phyloP scores from a whole-genome alignment of 2,329 filamentous ascomycete genomes.

The Colletotrichum spinosum region DNA sequence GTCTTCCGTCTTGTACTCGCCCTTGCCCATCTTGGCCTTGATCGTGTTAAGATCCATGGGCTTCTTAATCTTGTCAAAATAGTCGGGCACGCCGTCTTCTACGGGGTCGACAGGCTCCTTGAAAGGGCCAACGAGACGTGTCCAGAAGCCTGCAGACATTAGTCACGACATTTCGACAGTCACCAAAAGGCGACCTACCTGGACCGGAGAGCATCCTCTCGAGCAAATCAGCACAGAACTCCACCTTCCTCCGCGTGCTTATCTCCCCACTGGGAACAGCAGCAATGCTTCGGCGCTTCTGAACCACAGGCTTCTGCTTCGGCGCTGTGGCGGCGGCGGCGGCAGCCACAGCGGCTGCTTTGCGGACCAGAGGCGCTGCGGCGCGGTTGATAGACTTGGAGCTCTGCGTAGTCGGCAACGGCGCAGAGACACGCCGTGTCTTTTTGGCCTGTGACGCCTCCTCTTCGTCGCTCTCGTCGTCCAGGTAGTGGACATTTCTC shows the following conservation, averaged over 20 bases:
- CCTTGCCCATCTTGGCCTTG: conserved; percentile 68
- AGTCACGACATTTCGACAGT: conserved; percentile 12
- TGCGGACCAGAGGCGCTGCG: conserved; percentile 43
- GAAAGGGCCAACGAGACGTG: conserved; percentile 72
- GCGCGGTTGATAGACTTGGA: conserved; percentile 19
- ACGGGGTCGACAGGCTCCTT: conserved; percentile 68
- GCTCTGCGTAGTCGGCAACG: conserved; percentile 38
- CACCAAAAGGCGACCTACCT: conserved; percentile 51
- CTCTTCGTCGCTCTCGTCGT: conserved; percentile 56
- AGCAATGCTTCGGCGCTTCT: conserved; percentile 49
- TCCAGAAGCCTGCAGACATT: conserved; percentile 69
- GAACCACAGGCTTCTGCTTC: conserved; percentile 45
- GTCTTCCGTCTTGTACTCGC: conserved; percentile 62
- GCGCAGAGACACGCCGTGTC: conserved; percentile 57
- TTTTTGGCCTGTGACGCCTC: conserved; percentile 48
- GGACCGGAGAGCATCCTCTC: conserved; percentile 72
- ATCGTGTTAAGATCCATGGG: conserved; percentile 73
- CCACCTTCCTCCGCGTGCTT: conserved; percentile 55
- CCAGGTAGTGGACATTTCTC: conserved; percentile 64
- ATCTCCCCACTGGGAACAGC: conserved; percentile 40
- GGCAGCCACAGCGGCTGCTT: conserved; percentile 36
- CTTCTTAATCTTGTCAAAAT: conserved; percentile 68
- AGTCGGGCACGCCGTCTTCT: conserved; percentile 70
- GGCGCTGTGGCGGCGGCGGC: conserved; percentile 40
- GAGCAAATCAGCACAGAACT: conserved; percentile 69